These are phyloP conservation scores for Alloteropsis semialata DNA, from an alignment of 176 grass and related monocot species.

Conservation along the genomic window DNA sequence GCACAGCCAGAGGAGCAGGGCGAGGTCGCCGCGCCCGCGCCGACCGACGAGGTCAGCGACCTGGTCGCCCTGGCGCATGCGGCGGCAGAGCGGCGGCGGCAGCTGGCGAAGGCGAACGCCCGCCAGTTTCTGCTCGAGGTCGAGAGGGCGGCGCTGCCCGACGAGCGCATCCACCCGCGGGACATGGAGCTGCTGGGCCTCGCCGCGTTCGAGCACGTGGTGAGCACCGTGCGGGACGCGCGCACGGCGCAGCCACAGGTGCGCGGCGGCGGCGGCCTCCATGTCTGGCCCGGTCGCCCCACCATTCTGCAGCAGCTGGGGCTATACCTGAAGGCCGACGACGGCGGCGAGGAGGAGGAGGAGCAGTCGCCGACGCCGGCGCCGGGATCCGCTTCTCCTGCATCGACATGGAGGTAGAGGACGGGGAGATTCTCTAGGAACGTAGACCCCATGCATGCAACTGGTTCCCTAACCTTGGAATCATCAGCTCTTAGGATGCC, in stretches of 20 bases:
- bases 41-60: background rate
- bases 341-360: background rate
- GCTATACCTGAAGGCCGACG: conserved; percentile 16
- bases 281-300: background rate
- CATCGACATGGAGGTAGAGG: conserved; percentile 26
- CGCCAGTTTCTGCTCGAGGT: background rate
- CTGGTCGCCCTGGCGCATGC: conserved; percentile 22
- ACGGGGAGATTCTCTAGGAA: conserved; percentile 35
- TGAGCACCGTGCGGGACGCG: conserved; percentile 9
- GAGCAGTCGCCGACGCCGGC: background rate
- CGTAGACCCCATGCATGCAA: conserved; percentile 10
- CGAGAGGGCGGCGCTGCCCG: background rate
- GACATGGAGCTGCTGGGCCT: conserved; percentile 38
- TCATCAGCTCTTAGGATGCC: background rate
- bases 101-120: conserved; percentile 1
- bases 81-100: background rate
- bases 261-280: background rate
- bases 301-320: conserved; percentile 36
- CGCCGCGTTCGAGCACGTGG: conserved; percentile 26
- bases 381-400: background rate
- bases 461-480: background rate
- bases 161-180: conserved; percentile 19
- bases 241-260: background rate
- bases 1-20: background rate
- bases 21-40: background rate